These are phyloP conservation scores for Ilyonectria robusta DNA, from an alignment of 2,329 filamentous ascomycete genomes.

Conservation along the genomic window DNA sequence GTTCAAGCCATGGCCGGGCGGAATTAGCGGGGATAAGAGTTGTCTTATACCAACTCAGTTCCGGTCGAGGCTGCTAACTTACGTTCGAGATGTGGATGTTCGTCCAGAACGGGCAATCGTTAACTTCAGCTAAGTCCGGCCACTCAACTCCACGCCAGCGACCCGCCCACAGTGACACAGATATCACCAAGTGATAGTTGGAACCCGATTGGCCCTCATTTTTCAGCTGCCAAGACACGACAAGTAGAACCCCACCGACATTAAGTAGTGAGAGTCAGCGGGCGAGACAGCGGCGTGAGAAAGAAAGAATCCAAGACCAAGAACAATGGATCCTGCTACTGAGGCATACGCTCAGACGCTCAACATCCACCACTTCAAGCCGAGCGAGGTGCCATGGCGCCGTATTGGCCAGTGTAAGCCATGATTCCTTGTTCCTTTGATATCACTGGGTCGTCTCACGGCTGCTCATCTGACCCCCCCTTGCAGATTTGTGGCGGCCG, in stretches of 20 bases:
- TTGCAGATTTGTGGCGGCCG: constrained; percentile 37
- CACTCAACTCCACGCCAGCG: not conserved
- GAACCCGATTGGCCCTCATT: not conserved
- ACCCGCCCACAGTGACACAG: constrained; percentile 11
- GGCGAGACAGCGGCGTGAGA: not conserved
- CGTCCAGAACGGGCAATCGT: constrained; percentile 31
- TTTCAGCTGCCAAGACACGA: not conserved
- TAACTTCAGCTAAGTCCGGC: constrained; percentile 29
- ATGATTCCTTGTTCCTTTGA: not conserved
- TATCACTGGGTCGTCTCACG: not conserved
- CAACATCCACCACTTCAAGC: constrained; percentile 41
- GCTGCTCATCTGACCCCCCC: not conserved
- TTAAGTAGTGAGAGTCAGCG: constrained; percentile 1
- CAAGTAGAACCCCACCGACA: not conserved
- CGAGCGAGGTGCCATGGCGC: constrained; percentile 39
- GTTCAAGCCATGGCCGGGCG: not conserved
- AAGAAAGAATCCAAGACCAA: not conserved
- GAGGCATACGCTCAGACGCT: constrained; percentile 37
- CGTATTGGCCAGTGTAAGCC: constrained; percentile 40
- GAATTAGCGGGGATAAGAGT: constrained; percentile 37
- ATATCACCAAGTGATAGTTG: not conserved
- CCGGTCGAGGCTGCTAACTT: not conserved
- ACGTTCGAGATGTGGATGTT: not conserved
- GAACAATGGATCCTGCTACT: constrained; percentile 34
- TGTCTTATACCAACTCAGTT: not conserved